Evolutionary conservation across 2,329 filamentous ascomycete species (phyloP), one percentile per base, ranked within the genome.

Genomic region (Ascochyta viciae-villosae): DNA sequence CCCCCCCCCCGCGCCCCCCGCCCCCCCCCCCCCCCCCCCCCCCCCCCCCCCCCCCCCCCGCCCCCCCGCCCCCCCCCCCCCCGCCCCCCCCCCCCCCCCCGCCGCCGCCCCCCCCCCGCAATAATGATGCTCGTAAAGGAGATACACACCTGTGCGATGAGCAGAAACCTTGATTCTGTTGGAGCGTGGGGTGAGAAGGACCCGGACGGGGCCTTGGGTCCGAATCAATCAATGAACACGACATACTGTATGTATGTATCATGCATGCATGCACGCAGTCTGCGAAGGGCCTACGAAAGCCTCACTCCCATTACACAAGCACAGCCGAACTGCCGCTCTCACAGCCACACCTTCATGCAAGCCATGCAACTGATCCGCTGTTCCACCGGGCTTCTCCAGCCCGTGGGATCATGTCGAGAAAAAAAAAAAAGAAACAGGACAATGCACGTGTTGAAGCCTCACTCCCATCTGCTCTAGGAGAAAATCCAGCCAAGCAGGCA

Each of bases 301-400:
- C 49, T 45, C 41, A 51, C 27, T 50, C 43, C 29, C 39, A 44
- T 33, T 39, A 39, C 48, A 50, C 48, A 50, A 50, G 48, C 48
- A 44, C 48, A 44, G 48, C 40, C 40, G 40, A 44, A 50, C 24
- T 12, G 47, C 39, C 48, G 40, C 49, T 44, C 22, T 31, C 33
- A 50, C 29, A 43, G 48, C 48, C 48, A 51, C 48, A 51, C 38
- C 16, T 27, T 3, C 22, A 5, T 31, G 40, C 39, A 27, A 13
- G 24, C 26, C 19, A 22, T 31, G 29, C 39, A 43, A 4, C 23
- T 42, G 47, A 38, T 37, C 38, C 23, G 29, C 34, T n/a, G 5
- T 22, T 26, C 26, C 35, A 37, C 27, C 27, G 27, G 27, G 12
- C 27, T 10, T 29, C 9, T 29, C 27, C 27, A 10, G 9, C 13